These are phyloP conservation scores for Phyllosticta citribraziliensis DNA, from an alignment of 2,329 filamentous ascomycete genomes.

Conservation along the genomic window DNA sequence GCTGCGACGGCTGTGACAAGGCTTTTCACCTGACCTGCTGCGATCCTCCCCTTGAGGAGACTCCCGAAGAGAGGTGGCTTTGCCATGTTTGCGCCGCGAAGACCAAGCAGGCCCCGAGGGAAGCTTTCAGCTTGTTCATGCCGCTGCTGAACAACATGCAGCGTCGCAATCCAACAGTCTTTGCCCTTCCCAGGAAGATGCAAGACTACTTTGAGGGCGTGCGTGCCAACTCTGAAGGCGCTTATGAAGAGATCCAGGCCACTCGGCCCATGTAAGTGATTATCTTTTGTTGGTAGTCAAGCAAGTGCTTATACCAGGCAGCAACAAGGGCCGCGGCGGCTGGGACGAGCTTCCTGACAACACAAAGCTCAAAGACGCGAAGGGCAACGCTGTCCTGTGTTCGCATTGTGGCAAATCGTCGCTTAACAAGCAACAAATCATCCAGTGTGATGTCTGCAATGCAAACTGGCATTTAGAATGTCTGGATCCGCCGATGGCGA, in stretches of 20 bases:
- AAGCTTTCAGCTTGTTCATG: constrained; percentile 45
- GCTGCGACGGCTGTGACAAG: constrained; percentile 84
- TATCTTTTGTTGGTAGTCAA: constrained; percentile 4
- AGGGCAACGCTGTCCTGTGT: constrained; percentile 70
- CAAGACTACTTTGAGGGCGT: constrained; percentile 74
- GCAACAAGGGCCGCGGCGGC: constrained; percentile 29
- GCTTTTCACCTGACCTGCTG: constrained; percentile 87
- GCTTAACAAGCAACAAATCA: constrained; percentile 58
- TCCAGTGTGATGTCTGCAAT: constrained; percentile 75
- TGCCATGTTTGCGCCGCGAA: constrained; percentile 61
- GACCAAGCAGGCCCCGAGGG: constrained; percentile 30
- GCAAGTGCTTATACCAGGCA: constrained; percentile 20
- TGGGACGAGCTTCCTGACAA: constrained; percentile 31
- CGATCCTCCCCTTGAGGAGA: constrained; percentile 57
- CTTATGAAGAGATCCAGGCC: constrained; percentile 57
- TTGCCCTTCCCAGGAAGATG: constrained; percentile 57
- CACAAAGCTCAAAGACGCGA: constrained; percentile 58
- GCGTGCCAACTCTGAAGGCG: constrained; percentile 63
- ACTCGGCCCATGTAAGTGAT: constrained; percentile 13
- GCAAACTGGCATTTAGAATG: constrained; percentile 90
- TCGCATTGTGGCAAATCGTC: constrained; percentile 61
- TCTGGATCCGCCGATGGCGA: constrained; percentile 70
- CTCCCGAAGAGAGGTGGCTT: constrained; percentile 51
- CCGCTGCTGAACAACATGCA: constrained; percentile 56
- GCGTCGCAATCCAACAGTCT: constrained; percentile 60